These are phyloP conservation scores for Hypoxylon sp. DNA, from an alignment of 2,329 filamentous ascomycete genomes.

Conservation along the genomic window DNA sequence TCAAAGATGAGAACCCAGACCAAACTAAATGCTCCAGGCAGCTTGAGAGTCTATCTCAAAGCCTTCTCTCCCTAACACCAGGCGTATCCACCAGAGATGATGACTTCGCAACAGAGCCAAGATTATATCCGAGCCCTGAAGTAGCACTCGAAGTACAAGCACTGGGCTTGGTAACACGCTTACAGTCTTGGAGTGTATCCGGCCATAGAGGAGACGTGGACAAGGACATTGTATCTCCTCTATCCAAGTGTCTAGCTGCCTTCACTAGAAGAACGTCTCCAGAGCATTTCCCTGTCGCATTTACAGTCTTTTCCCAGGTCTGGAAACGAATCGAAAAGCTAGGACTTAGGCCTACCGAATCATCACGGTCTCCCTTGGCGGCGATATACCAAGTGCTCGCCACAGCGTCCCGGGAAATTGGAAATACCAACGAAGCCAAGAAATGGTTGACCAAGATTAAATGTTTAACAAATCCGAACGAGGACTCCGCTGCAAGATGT, in stretches of 20 bases:
- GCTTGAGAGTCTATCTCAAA: slow-evolving; percentile 76
- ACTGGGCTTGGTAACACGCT: slow-evolving; percentile 72
- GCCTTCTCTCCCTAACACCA: slow-evolving; percentile 75
- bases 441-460: slow-evolving; percentile 68
- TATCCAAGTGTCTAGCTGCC: slow-evolving; percentile 73
- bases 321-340: slow-evolving; percentile 59
- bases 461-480: slow-evolving; percentile 55
- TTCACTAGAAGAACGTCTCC: slow-evolving; percentile 68
- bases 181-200: slow-evolving; percentile 76
- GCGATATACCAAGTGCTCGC: slow-evolving; percentile 69
- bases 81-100: slow-evolving; percentile 77
- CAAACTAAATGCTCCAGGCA: slow-evolving; percentile 73
- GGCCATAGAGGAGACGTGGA: slow-evolving; percentile 72
- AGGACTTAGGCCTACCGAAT: slow-evolving; percentile 54
- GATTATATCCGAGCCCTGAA: slow-evolving; percentile 69
- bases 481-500: slow-evolving; percentile 65
- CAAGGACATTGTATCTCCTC: slow-evolving; percentile 76
- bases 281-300: slow-evolving; percentile 59
- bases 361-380: slow-evolving; percentile 62
- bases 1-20: slow-evolving; percentile 61
- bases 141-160: slow-evolving; percentile 74
- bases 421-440: slow-evolving; percentile 65
- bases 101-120: slow-evolving; percentile 65
- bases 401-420: slow-evolving; percentile 63
- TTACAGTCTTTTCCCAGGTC: slow-evolving; percentile 56